Percentiles rank a stretch among this genome's conserved stretches.
These are phyloP conservation scores for Hortaea werneckii DNA, from an alignment of 2,329 filamentous ascomycete genomes.

Conservation along the genomic window DNA sequence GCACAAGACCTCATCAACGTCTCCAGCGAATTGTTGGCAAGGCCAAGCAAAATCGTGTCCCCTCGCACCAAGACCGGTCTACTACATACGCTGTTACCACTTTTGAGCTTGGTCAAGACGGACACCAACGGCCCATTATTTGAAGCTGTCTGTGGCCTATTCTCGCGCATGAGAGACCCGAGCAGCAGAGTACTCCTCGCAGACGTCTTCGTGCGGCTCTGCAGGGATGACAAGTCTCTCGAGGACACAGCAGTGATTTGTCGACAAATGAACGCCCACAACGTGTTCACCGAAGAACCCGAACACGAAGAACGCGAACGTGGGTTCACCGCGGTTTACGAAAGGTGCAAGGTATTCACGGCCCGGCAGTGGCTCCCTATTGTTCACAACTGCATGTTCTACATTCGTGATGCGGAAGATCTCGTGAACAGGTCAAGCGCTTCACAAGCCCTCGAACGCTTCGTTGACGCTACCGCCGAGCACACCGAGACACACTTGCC, in stretches of 20 bases:
- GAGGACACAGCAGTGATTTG: constrained; percentile 59
- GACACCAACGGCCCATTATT: constrained; percentile 48
- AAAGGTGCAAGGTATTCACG: constrained; percentile 52
- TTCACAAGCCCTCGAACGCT: constrained; percentile 66
- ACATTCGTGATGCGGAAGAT: constrained; percentile 76
- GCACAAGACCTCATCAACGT: constrained; percentile 71
- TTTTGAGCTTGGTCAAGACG: constrained; percentile 29
- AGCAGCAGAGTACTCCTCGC: constrained; percentile 65
- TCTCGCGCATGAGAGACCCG: constrained; percentile 81
- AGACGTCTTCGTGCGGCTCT: constrained; percentile 61
- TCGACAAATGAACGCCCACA: constrained; percentile 70
- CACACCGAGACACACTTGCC: constrained; percentile 39
- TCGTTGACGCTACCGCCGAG: constrained; percentile 53
- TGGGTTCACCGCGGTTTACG: constrained; percentile 65
- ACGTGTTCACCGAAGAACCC: constrained; percentile 66
- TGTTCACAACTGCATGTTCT: constrained; percentile 81
- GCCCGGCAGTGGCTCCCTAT: constrained; percentile 76
- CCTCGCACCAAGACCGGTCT: constrained; percentile 75
- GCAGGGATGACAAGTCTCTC: constrained; percentile 52
- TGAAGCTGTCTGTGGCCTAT: constrained; percentile 66
- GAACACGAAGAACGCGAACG: constrained; percentile 74
- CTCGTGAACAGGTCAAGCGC: constrained; percentile 77
- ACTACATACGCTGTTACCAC: constrained; percentile 68
- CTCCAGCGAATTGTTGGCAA: constrained; percentile 68
- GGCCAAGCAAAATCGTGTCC: constrained; percentile 73